Conservation (phyloP, 2,329 filamentous ascomycete species). For the Aspergillus texensis region DNA sequence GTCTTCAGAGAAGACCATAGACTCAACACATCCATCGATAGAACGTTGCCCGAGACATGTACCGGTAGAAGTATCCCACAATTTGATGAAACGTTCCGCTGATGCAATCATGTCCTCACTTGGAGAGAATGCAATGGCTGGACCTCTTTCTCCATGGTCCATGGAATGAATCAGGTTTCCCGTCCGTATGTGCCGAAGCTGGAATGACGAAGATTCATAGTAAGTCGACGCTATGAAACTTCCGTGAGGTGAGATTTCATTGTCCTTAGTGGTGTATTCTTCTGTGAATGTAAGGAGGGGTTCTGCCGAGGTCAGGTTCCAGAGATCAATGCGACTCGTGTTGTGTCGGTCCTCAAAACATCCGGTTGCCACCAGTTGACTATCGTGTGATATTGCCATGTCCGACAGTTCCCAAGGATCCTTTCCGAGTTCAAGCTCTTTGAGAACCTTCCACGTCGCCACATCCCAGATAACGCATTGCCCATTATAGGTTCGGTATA, state of each 20-base stretch:
- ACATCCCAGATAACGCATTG: background rate
- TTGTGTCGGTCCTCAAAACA: background rate
- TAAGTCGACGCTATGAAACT: background rate
- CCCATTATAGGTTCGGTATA: background rate
- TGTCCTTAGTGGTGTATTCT: background rate
- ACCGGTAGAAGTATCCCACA: background rate
- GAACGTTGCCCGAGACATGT: background rate
- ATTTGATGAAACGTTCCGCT: background rate
- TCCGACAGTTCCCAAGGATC: no score
- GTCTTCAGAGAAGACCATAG: background rate
- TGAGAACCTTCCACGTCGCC: no score
- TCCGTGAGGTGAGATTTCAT: background rate
- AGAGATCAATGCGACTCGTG: background rate
- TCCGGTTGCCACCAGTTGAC: background rate
- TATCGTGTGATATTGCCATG: background rate
- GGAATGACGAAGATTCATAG: rapidly evolving
- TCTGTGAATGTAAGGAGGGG: background rate
- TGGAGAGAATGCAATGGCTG: background rate
- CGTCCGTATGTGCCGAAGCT: background rate
- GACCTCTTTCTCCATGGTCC: background rate
- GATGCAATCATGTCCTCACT: background rate
- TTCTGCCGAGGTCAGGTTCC: rapidly evolving
- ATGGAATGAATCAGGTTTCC: background rate
- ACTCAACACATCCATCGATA: background rate
- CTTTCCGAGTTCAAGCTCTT: background rate